Base-by-base conservation (phyloP, 2,329 filamentous ascomycete genomes). In the Penicillium sclerotiorum region DNA sequence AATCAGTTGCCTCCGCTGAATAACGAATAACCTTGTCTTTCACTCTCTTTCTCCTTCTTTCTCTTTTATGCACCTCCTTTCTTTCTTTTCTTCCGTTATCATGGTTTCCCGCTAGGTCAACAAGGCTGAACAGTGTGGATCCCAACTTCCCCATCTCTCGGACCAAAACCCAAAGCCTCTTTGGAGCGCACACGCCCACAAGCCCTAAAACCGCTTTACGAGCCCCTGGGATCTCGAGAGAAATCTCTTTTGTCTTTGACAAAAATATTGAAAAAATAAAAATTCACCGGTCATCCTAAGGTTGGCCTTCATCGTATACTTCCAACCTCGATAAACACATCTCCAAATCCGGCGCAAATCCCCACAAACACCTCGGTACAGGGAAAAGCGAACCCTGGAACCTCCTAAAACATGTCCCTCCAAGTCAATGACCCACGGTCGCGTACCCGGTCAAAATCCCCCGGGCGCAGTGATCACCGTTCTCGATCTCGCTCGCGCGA, bases 371-470 rank as follows among this genome's bases (percentile, higher is more conserved):
- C 2, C 5, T 15, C 5, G 20, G 25, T 7, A 28, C 25, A 28
- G 12, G 12, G 25, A 53, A 49, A 17, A 18, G 23, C 42, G 47
- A 25, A 47, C 50, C 40, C 33, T 55, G 50, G 45, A 53, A 47
- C 47, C 28, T 20, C n/a, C n/a, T n/a, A n/a, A n/a, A n/a, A n/a
- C n/a, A 68, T 69, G 65, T 69, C 70, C 25, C 69, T 75, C 32
- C 67, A 70, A 47, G 70, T 73, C 44, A 57, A 67, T 49, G 70
- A 73, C 57, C 64, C 71, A 61, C 70, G 71, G 61, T 71, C 70
- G 56, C 73, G 75, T 47, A n/a, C n/a, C n/a, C n/a, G n/a, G n/a
- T 77, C 74, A 53, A 76, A 71, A 54, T 77, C 74, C 27, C 74
- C 73, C 27, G 71, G 72, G 22, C 66, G 68, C 25, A 66, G 58